Conservation (phyloP, 164 flowering plant species). For the Cinnamomum micranthum region DNA sequence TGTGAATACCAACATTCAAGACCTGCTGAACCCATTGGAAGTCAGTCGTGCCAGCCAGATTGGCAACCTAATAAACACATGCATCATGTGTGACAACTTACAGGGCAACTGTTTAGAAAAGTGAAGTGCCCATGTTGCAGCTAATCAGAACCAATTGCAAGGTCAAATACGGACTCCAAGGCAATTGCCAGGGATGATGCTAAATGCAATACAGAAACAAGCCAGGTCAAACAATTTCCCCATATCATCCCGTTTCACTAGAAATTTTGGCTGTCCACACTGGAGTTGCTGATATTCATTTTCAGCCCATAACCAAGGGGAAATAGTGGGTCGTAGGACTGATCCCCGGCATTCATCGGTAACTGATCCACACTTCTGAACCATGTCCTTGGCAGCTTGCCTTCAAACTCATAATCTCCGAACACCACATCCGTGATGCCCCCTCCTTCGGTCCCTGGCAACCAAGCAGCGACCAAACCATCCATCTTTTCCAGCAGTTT, state of each 20-base stretch:
- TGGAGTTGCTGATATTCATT: conserved; percentile 8
- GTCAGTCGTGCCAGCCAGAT: no score
- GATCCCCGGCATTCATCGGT: conserved; percentile 48
- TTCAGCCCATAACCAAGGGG: conserved; percentile 74
- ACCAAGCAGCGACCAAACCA: conserved; percentile 77
- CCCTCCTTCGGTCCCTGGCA: conserved; percentile 77
- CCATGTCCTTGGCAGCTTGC: conserved; percentile 72
- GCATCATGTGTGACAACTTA: no score
- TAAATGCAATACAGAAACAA: not conserved
- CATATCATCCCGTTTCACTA: no score
- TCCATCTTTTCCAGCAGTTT: conserved; percentile 55
- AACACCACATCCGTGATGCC: conserved; percentile 77
- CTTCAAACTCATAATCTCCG: conserved; percentile 68
- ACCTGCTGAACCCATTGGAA: no score
- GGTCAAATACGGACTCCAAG: no score
- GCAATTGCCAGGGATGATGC: no score
- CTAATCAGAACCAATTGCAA: no score
- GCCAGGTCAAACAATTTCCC: not conserved
- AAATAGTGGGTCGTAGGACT: conserved; percentile 58
- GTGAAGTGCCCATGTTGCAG: no score
- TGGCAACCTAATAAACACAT: no score
- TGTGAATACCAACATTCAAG: no score
- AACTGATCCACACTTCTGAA: conserved; percentile 59
- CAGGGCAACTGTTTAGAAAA: no score
- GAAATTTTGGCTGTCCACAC: not conserved